Conservation (phyloP, 2,329 filamentous ascomycete species). For the Apiospora hydei region DNA sequence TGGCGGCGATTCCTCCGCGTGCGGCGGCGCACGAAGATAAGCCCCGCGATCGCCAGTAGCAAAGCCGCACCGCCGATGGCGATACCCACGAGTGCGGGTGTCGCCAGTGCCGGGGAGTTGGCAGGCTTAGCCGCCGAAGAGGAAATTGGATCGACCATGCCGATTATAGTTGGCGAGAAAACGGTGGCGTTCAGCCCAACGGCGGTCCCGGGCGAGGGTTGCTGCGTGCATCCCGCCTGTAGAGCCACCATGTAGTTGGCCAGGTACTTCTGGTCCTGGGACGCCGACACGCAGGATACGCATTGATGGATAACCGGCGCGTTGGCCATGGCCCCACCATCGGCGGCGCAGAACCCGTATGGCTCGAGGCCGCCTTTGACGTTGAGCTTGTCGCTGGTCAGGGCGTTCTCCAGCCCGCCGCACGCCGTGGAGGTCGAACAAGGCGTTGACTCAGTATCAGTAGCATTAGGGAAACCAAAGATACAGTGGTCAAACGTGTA, state of each 20-base stretch:
- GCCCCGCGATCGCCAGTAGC: conserved; percentile 47
- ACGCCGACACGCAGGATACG: conserved; percentile 53
- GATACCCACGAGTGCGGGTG: conserved; percentile 53
- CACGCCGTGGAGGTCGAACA: conserved; percentile 61
- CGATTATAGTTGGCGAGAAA: conserved; percentile 48
- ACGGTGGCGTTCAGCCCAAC: conserved; percentile 54
- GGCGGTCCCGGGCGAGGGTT: conserved; percentile 46
- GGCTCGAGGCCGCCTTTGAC: conserved; percentile 42
- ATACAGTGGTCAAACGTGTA: conserved; percentile 61
- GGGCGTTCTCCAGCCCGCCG: conserved; percentile 49
- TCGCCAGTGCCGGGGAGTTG: conserved; percentile 40
- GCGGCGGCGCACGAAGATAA: conserved; percentile 54
- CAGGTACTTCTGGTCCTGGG: conserved; percentile 51
- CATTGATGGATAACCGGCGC: conserved; percentile 48
- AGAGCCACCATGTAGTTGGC: conserved; percentile 63
- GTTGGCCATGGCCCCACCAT: conserved; percentile 46
- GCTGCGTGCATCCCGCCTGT: conserved; percentile 58
- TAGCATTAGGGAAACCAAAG: conserved; percentile 59
- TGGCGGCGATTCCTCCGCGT: conserved; percentile 50
- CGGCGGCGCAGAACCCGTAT: conserved; percentile 56
- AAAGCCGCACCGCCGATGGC: conserved; percentile 48
- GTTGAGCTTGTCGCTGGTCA: conserved; percentile 50
- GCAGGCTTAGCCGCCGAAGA: conserved; percentile 27
- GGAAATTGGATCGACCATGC: conserved; percentile 44
- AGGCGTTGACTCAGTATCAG: conserved; percentile 52